Evolutionary conservation across 805 yeast genomes (phyloP).

Genomic region (Candida tammaniensis): DNA sequence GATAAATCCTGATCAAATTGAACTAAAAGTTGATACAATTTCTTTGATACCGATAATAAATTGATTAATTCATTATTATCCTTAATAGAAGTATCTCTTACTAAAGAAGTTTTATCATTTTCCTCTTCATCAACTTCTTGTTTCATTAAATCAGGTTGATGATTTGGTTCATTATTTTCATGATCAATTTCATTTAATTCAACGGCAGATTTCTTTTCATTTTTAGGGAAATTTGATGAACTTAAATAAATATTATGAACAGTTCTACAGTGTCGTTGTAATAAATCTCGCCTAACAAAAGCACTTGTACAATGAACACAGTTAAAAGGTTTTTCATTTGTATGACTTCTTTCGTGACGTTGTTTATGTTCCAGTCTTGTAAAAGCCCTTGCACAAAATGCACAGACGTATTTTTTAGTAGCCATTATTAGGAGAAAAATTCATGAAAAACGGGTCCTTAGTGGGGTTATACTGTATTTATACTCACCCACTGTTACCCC

Average conservation of each 20-base stretch:
- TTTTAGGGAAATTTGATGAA: slow-evolving; percentile 6
- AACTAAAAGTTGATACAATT: slow-evolving; percentile 18
- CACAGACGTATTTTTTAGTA: slow-evolving; percentile 68
- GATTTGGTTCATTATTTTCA: not conserved
- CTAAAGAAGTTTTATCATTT: not conserved
- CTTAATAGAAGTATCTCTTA: no score
- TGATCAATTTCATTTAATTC: not conserved
- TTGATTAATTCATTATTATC: slow-evolving; percentile 22
- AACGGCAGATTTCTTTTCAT: not conserved
- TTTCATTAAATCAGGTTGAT: no score
- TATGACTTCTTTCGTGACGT: slow-evolving; percentile 77
- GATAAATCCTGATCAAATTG: slow-evolving; percentile 12
- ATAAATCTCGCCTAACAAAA: slow-evolving; percentile 73
- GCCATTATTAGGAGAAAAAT: no score
- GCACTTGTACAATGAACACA: slow-evolving; percentile 68
- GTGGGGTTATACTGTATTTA: no score
- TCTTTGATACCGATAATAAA: slow-evolving; percentile 26
- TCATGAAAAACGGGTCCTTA: no score
- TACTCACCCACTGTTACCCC: no score
- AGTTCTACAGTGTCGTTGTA: slow-evolving; percentile 75
- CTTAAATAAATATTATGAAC: slow-evolving; percentile 51
- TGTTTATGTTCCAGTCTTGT: slow-evolving; percentile 77
- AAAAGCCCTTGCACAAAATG: slow-evolving; percentile 76
- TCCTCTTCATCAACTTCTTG: not conserved
- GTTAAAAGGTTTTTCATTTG: slow-evolving; percentile 76